Percentiles rank a stretch among this genome's conserved stretches.
phyloP scores from a whole-genome alignment of 768 basidiomycete genomes.

The Rhodotorula toruloides region DNA sequence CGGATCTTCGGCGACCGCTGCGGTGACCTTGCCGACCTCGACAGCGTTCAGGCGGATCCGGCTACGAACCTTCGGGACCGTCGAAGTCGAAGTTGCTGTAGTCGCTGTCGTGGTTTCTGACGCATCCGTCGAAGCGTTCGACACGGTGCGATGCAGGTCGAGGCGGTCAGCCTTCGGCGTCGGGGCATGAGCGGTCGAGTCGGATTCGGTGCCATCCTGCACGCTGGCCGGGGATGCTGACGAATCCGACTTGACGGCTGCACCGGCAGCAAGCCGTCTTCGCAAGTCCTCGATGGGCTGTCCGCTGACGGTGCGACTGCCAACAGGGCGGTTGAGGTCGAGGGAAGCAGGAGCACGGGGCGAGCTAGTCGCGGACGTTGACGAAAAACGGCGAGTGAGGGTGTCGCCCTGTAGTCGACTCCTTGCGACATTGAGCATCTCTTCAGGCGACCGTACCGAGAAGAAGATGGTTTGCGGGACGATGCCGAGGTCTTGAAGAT shows the following conservation, averaged over 20 bases:
- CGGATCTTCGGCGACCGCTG: slow-evolving; percentile 79
- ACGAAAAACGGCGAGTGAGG: background rate
- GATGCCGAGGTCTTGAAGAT: slow-evolving; percentile 40
- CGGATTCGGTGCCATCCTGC: background rate
- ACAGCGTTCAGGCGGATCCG: slow-evolving; percentile 47
- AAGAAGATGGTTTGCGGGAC: slow-evolving; percentile 44
- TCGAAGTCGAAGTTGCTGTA: slow-evolving; percentile 6
- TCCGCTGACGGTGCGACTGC: slow-evolving; percentile 1
- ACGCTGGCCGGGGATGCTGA: background rate
- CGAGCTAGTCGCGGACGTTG: background rate
- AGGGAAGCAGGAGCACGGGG: slow-evolving; percentile 15
- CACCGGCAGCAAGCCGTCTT: slow-evolving; percentile 22
- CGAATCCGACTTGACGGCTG: background rate
- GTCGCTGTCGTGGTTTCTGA: slow-evolving; percentile 10
- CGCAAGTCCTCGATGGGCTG: slow-evolving; percentile 34
- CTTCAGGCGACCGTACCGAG: slow-evolving; percentile 28
- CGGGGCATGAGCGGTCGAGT: background rate
- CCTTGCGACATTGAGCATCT: slow-evolving; percentile 12
- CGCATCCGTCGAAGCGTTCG: slow-evolving; percentile 22
- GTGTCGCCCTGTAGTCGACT: background rate
- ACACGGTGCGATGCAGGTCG: slow-evolving; percentile 24
- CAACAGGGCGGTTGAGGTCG: background rate
- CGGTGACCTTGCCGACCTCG: slow-evolving; percentile 78
- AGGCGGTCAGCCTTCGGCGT: background rate
- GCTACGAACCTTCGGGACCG: slow-evolving; percentile 7